Base-by-base conservation (phyloP, 805 yeast genomes). In the Cyberlindnera mrakii region DNA sequence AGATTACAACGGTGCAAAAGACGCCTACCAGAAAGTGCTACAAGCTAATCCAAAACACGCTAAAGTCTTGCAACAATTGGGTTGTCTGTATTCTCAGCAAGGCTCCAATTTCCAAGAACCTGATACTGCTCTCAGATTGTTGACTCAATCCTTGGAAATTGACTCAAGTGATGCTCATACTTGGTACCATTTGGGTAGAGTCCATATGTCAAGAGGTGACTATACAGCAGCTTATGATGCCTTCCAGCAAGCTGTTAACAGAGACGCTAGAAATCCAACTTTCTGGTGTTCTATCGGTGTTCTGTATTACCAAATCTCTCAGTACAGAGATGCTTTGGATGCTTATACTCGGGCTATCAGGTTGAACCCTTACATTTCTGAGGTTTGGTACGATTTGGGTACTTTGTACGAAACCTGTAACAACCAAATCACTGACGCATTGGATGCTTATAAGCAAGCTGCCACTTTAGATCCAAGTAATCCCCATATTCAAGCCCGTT, bases 351-450 rank as follows among this genome's bases (percentile, higher is more conserved):
- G 98, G 43, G 99, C 99, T 10, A 93, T 93, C 47, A 75, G 97
- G 54, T 76, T 93, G 57, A 93, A 93, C 56, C 99, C 99, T 14
- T 90, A 90, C 69, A 85, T 93, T 52, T 80, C 93, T 47, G 99
- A 93, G 65, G 99, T 93, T 20, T 93, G 99, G 99, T 93, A 93
- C 66, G 99, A 93, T 66, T 75, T 93, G 59, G 99, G 99, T 46
- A 93, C 98, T 6, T 70, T 93, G 34, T 93, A 93, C 64, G 99
- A 93, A 66, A 88, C 97, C 30, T 93, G 99, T 68, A 93, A 90
- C 66, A 90, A 91, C 67, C 99, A 93, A 67, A 76, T 89, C 46
- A 77, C 82, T 47, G 99, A 93, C 63, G 99, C 99, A 1, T 70
- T 93, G 50, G 98, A 93, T 65, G 99, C 99, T 3, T 93, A 93